phyloP scores from a whole-genome alignment of 768 basidiomycete genomes.

The Rickenella mellea region DNA sequence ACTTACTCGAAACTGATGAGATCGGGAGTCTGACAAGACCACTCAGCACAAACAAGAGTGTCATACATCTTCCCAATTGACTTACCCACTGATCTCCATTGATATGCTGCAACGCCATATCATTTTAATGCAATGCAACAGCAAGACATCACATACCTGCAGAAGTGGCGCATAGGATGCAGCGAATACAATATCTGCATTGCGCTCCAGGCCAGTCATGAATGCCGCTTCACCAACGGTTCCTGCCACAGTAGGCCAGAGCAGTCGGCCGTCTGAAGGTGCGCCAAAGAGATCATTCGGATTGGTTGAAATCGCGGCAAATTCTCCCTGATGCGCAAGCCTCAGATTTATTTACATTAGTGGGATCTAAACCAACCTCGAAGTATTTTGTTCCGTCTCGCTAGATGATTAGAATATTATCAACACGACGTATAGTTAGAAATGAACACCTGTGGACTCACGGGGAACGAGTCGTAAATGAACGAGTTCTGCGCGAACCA shows the following conservation, averaged over 20 bases:
- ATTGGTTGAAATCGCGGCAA: conserved; percentile 51
- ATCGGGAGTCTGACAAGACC: conserved; percentile 39
- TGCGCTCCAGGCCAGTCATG: conserved; percentile 59
- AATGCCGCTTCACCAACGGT: conserved; percentile 53
- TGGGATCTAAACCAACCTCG: conserved; percentile 26
- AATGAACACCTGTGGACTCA: conserved; percentile 9
- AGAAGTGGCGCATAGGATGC: conserved; percentile 56
- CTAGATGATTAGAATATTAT: conserved; percentile 20
- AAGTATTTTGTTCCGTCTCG: conserved; percentile 54
- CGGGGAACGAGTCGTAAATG: conserved; percentile 39
- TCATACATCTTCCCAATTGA: conserved; percentile 1
- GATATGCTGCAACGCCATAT: conserved; percentile 31
- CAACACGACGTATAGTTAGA: no score
- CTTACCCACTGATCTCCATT: conserved; percentile 47
- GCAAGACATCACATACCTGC: conserved; percentile 15
- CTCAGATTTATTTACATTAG: background rate
- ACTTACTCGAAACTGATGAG: conserved; percentile 50
- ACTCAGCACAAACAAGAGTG: conserved; percentile 4
- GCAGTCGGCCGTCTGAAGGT: conserved; percentile 35
- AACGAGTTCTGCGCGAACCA: conserved; percentile 41
- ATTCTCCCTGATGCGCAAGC: conserved; percentile 38
- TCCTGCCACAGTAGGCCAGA: no score
- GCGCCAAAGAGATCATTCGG: conserved; percentile 37
- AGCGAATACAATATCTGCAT: conserved; percentile 52
- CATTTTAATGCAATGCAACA: no score